Evolutionary conservation across 805 yeast species (phyloP).

Genomic region (Sugiyamaella chiloensis): DNA sequence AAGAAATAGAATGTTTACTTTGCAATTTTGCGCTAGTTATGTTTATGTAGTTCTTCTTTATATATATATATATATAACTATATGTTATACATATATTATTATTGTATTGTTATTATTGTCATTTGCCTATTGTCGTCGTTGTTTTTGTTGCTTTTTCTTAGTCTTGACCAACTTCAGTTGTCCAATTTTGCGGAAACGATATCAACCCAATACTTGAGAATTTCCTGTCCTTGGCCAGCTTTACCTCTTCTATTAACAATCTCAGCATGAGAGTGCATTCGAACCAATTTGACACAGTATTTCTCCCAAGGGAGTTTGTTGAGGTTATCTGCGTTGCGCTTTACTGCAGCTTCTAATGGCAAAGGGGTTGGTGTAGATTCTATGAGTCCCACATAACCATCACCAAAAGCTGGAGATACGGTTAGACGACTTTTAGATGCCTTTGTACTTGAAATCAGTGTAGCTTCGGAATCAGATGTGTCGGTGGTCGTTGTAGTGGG

Average conservation of each 20-base stretch:
- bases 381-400: constrained; percentile 19
- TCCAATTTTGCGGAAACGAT: too few relatives aligned
- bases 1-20: not conserved
- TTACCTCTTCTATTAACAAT: constrained; percentile 61
- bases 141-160: too few relatives aligned
- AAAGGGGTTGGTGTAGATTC: constrained; percentile 20
- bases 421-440: not conserved
- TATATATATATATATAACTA: too few relatives aligned
- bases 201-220: constrained; percentile 28
- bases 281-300: constrained; percentile 65
- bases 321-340: constrained; percentile 43
- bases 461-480: not conserved
- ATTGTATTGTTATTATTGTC: not conserved
- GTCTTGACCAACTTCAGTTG: too few relatives aligned
- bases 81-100: constrained; percentile 3
- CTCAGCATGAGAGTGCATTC: constrained; percentile 81
- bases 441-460: not conserved
- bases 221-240: constrained; percentile 29
- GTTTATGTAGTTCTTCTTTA: too few relatives aligned
- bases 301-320: constrained; percentile 73
- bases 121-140: too few relatives aligned
- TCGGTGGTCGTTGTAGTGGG: not conserved
- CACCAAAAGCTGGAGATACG: constrained; percentile 13
- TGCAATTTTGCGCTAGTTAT: too few relatives aligned
- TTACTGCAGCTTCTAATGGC: constrained; percentile 36